These are phyloP conservation scores for Pichia kluyveri DNA, from an alignment of 805 yeast genomes.

Conservation along the genomic window DNA sequence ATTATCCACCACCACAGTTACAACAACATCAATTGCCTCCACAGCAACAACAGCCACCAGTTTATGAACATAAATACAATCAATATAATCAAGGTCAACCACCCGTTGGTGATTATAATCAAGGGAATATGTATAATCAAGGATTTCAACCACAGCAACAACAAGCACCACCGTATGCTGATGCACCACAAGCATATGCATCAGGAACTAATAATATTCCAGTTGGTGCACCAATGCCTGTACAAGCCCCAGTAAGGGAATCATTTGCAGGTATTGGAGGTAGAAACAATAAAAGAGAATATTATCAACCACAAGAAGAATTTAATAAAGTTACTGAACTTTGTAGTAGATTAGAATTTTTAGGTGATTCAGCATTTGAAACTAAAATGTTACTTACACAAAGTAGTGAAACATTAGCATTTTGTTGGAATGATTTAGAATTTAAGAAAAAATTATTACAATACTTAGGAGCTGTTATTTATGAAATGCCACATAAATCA, in stretches of 20 bases:
- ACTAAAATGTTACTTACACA: conserved; percentile 34
- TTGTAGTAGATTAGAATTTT: conserved; percentile 33
- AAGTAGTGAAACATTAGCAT: conserved; percentile 43
- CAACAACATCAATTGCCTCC: not conserved
- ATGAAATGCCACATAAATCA: conserved; percentile 89
- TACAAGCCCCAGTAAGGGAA: not conserved
- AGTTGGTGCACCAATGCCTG: not conserved
- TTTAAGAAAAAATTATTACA: conserved; percentile 51
- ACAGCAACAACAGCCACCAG: not conserved
- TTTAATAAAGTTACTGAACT: conserved; percentile 36
- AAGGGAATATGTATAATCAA: not conserved
- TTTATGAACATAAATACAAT: not conserved
- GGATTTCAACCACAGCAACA: no score
- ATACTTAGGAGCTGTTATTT: conserved; percentile 57
- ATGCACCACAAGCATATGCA: not conserved
- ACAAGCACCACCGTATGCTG: not conserved
- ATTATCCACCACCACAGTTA: not conserved
- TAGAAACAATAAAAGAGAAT: not conserved
- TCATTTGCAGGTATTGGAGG: conserved; percentile 3
- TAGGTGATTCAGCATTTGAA: conserved; percentile 41
- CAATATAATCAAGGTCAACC: not conserved
- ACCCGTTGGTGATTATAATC: not conserved
- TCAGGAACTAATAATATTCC: not conserved
- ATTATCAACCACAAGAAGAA: conserved; percentile 1
- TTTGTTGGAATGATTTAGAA: conserved; percentile 43